Conservation (phyloP, 2,329 filamentous ascomycete species). For the Anthostomella pinea region DNA sequence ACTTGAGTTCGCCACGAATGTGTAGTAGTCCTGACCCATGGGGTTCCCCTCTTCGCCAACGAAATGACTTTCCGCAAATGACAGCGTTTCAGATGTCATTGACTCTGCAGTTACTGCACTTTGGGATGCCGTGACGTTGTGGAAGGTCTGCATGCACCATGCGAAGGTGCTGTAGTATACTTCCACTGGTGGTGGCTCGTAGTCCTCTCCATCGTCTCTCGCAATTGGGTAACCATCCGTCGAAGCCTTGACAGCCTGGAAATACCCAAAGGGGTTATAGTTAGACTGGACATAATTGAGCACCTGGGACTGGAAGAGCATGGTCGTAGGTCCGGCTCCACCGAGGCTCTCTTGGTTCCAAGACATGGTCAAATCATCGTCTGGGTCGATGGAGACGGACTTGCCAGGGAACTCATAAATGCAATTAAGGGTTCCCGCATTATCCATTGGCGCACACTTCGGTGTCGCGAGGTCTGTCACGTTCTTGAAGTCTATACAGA, state of each 20-base stretch:
- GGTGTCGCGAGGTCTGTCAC: slow-evolving; percentile 6
- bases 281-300: slow-evolving; percentile 1
- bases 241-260: slow-evolving; percentile 9
- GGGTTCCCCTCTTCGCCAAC: too few relatives aligned
- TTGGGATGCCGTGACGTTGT: slow-evolving; percentile 8
- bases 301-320: slow-evolving; percentile 14
- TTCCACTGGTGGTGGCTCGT: slow-evolving; percentile 7
- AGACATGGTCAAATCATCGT: slow-evolving; percentile 3
- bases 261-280: slow-evolving; percentile 5
- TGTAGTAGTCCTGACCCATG: slow-evolving; percentile 3
- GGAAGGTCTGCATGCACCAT: slow-evolving; percentile 13
- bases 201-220: too few relatives aligned
- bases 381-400: not conserved
- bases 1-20: slow-evolving; percentile 5
- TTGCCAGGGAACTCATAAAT: slow-evolving; percentile 11
- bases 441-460: not conserved
- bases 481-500: slow-evolving; percentile 10
- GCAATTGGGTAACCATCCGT: slow-evolving; percentile 1
- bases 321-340: slow-evolving; percentile 2
- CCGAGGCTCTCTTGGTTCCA: slow-evolving; percentile 6
- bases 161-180: slow-evolving; percentile 10
- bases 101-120: slow-evolving; percentile 1
- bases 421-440: slow-evolving; percentile 6
- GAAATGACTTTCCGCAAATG: not conserved
- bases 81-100: slow-evolving; percentile 2